Base-by-base conservation (phyloP, 169 alveolate species). In the Babesia caballi region DNA sequence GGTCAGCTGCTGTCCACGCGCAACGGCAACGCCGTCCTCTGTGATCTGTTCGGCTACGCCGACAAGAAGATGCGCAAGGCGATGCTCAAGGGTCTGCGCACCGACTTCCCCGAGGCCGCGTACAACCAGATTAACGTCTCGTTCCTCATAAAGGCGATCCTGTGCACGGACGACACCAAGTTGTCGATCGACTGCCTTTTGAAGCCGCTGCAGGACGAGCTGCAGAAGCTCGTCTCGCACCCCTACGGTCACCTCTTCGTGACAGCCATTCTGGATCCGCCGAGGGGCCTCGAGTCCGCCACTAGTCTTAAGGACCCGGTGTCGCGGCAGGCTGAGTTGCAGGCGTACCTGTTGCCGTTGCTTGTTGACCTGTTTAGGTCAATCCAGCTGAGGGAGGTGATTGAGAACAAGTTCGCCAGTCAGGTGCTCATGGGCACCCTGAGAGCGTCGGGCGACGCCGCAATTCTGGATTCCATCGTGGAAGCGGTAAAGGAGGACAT, bases 151-250 rank as follows among this genome's bases (percentile, higher is more conserved):
- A 69, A 66, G 35, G 70, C 66, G 1, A 56, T 68, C 9, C 57
- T 41, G 23, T 11, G 61, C 46, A 81, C 88, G 19, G 88, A 81
- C 52, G 88, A 81, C 49, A 81, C 88, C 19, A 81, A 81, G 66
- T 27, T 81, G 51, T n/a, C 84, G 11, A 52, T 52, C 3, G 76
- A 81, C 32, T 61, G 66, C 41, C 63, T 81, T 2, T 25, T 81
- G 3, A 53, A 54, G 40, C 88, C 88, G 28, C 63, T 65, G 19
- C 66, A 59, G 56, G 85, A 70, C 23, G 68, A 52, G 19, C 52
- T 65, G 21, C 30, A 54, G 21, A 58, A 63, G 51, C 32, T 66
- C 30, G 51, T 71, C n/a, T 52, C 33, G 6, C 73, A 81, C 46
- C 42, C 4, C 1, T 56, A 71, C 36, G 75, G 68, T 32, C 66